Conservation (phyloP, 768 basidiomycete species). For the Steccherinum ochraceum region DNA sequence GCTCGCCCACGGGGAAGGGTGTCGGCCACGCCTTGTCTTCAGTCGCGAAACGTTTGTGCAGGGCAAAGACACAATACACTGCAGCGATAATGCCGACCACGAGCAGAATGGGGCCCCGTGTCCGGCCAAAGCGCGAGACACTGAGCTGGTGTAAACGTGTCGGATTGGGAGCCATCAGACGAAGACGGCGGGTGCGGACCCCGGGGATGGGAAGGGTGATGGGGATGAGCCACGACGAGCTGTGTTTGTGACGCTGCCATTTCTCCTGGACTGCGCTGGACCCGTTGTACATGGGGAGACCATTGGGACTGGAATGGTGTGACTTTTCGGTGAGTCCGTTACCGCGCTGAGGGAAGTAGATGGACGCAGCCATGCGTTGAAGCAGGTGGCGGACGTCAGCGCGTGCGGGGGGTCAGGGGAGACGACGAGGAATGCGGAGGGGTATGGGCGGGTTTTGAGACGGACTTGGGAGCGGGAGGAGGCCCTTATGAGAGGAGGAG, state of each 20-base stretch:
- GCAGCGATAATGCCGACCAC: constrained; percentile 39
- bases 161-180: constrained; percentile 56
- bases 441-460: not conserved
- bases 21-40: constrained; percentile 59
- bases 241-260: constrained; percentile 39
- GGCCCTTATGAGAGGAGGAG: not conserved
- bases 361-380: constrained; percentile 43
- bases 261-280: constrained; percentile 66
- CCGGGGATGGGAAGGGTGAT: constrained; percentile 58
- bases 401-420: too few relatives aligned
- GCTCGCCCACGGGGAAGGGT: constrained; percentile 42
- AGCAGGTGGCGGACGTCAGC: not conserved
- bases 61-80: constrained; percentile 51
- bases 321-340: constrained; percentile 38
- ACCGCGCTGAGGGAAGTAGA: constrained; percentile 40
- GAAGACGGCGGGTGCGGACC: constrained; percentile 46
- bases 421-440: not conserved
- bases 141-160: constrained; percentile 51
- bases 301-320: constrained; percentile 23
- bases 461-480: not conserved
- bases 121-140: constrained; percentile 51
- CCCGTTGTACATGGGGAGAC: constrained; percentile 33
- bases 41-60: constrained; percentile 55
- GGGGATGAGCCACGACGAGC: constrained; percentile 50
- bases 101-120: constrained; percentile 49